phyloP scores from a whole-genome alignment of 225 moss, liverwort and hornwort species.

The Sphagnum tenellum region DNA sequence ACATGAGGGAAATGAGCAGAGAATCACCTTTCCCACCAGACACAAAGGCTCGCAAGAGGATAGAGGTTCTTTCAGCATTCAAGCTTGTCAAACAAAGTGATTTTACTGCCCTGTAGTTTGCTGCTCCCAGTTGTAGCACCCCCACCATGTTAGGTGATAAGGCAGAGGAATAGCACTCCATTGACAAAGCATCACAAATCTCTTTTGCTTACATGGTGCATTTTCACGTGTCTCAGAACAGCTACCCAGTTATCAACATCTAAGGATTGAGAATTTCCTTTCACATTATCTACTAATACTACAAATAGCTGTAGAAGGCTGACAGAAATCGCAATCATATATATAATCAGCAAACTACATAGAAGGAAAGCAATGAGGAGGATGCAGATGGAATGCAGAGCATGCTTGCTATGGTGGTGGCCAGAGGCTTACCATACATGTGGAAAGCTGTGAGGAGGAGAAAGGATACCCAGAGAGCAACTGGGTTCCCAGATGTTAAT shows the following conservation, averaged over 20 bases:
- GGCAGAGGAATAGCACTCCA: too few species aligned
- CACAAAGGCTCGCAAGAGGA: constrained; percentile 50
- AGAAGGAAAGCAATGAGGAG: background rate
- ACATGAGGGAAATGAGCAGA: background rate
- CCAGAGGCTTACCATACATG: constrained; percentile 74
- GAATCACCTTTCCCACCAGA: constrained; percentile 45
- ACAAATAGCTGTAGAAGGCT: background rate
- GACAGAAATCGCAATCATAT: too few species aligned
- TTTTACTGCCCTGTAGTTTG: constrained; percentile 93
- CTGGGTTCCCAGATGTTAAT: constrained; percentile 61
- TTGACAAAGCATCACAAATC: too few species aligned
- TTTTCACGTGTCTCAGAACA: too few species aligned
- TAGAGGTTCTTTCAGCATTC: constrained; percentile 68
- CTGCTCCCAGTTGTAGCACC: constrained; percentile 27
- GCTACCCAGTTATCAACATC: background rate
- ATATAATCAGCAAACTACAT: too few species aligned
- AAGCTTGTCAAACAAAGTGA: constrained; percentile 90
- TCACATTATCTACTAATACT: constrained; percentile 3
- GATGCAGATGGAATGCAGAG: background rate
- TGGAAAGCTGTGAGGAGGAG: constrained; percentile 88
- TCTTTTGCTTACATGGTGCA: too few species aligned
- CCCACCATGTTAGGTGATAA: background rate
- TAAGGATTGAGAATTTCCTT: background rate
- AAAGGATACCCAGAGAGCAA: constrained; percentile 79
- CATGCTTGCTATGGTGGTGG: too few species aligned